phyloP scores from a whole-genome alignment of 208 protist species.

The Crithidia fasciculata region DNA sequence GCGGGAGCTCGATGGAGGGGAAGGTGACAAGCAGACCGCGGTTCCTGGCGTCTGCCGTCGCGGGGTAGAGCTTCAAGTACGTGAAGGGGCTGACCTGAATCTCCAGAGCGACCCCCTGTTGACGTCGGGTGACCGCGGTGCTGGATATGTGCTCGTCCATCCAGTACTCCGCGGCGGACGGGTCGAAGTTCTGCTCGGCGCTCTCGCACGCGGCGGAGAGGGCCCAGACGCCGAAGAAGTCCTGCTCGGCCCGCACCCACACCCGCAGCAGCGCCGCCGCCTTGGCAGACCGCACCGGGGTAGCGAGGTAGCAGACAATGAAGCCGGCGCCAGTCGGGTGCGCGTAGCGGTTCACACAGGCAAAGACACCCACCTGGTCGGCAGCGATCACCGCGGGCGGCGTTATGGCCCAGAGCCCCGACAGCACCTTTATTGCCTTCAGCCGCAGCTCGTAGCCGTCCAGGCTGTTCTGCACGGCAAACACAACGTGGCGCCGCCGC shows the following conservation, averaged over 20 bases:
- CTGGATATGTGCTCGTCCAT: conserved; percentile 33
- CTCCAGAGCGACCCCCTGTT: conserved; percentile 49
- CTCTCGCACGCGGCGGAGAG: conserved; percentile 44
- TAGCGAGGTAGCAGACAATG: conserved; percentile 70
- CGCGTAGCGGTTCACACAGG: conserved; percentile 72
- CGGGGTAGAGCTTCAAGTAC: conserved; percentile 50
- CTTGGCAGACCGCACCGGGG: conserved; percentile 12
- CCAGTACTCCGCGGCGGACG: conserved; percentile 52
- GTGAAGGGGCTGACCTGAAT: conserved; percentile 42
- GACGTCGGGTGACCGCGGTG: conserved; percentile 34
- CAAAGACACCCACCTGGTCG: conserved; percentile 50
- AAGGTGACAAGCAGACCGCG: conserved; percentile 31
- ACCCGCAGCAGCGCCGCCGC: conserved; percentile 43
- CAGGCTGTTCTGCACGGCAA: conserved; percentile 59
- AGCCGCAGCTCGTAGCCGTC: conserved; percentile 53
- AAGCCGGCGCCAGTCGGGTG: conserved; percentile 81
- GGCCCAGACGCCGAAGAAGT: conserved; percentile 60
- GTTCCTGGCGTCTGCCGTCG: conserved; percentile 1
- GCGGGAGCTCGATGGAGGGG: conserved; percentile 47
- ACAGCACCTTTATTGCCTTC: conserved; percentile 60
- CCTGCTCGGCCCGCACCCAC: conserved; percentile 64
- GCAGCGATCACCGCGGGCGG: conserved; percentile 52
- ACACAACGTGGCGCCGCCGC: conserved; percentile 63
- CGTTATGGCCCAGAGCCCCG: conserved; percentile 70
- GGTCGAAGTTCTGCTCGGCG: conserved; percentile 39